These are phyloP conservation scores for Calonectria hawksworthii DNA, from an alignment of 2,329 filamentous ascomycete species.

Conservation along the genomic window DNA sequence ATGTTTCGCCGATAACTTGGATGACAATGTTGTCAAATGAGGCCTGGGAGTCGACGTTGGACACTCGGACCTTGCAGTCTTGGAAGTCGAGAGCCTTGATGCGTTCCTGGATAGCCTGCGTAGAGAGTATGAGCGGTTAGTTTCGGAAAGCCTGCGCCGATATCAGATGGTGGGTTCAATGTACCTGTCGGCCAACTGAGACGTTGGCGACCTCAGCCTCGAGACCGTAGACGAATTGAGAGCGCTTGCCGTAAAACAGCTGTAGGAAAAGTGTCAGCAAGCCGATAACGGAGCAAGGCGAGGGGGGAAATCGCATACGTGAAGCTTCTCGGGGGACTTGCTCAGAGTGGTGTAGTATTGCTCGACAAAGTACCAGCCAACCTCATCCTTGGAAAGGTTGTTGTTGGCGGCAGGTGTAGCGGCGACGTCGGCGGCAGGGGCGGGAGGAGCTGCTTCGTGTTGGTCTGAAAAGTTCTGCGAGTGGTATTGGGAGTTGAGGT, in stretches of 20 bases:
- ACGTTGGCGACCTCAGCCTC: conserved; percentile 92
- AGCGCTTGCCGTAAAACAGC: conserved; percentile 97
- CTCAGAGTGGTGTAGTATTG: conserved; percentile 99
- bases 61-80: conserved; percentile 97
- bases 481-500: conserved; percentile 61
- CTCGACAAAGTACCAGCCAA: conserved; percentile 99
- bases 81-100: conserved; percentile 95
- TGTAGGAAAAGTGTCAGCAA: conserved; percentile 47
- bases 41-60: conserved; percentile 96
- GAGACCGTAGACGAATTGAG: conserved; percentile 92
- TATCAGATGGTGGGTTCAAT: conserved; percentile 16
- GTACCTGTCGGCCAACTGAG: conserved; percentile 87
- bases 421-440: conserved; percentile 49
- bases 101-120: conserved; percentile 89
- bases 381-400: conserved; percentile 86
- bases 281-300: background rate
- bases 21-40: conserved; percentile 96
- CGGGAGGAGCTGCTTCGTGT: conserved; percentile 51
- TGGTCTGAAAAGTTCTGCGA: conserved; percentile 56
- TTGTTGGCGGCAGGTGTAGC: conserved; percentile 54
- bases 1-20: conserved; percentile 97
- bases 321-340: conserved; percentile 93
- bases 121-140: conserved; percentile 30
- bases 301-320: conserved; percentile 63
- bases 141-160: background rate